Evolutionary conservation across 2,329 filamentous ascomycete genomes (phyloP).

Genomic region (Alternaria sp.): DNA sequence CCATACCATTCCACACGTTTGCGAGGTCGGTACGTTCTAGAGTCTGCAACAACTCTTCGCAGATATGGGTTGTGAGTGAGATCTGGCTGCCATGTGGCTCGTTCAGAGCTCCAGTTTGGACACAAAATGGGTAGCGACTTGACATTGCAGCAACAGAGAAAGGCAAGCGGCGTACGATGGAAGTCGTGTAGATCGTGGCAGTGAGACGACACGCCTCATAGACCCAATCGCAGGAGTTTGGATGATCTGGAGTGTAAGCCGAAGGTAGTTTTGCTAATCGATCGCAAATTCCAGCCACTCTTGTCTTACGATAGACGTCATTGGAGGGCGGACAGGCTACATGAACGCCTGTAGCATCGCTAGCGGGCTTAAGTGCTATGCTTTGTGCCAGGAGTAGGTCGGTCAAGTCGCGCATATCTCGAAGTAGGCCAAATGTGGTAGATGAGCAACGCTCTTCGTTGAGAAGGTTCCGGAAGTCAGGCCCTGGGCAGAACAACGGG

Average conservation of each 20-base stretch:
- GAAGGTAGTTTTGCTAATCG: conserved; percentile 28
- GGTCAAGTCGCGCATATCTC: conserved; percentile 43
- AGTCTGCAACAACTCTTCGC: conserved; percentile 29
- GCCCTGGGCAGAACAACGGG: conserved; percentile 39
- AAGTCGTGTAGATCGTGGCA: conserved; percentile 40
- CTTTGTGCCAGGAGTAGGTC: conserved; percentile 33
- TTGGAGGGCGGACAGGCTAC: background rate
- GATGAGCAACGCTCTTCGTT: conserved; percentile 29
- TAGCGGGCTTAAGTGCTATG: background rate
- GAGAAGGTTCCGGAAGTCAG: conserved; percentile 26
- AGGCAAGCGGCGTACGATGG: conserved; percentile 34
- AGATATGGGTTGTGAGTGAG: conserved; percentile 19
- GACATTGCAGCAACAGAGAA: conserved; percentile 40
- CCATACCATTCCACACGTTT: conserved; percentile 42
- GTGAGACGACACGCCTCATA: conserved; percentile 46
- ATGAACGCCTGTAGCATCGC: conserved; percentile 10
- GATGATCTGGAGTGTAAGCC: conserved; percentile 27
- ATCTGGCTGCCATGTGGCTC: background rate
- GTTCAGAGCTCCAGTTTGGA: background rate
- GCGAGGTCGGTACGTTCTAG: conserved; percentile 30
- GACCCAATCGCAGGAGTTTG: conserved; percentile 36
- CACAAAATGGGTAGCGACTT: conserved; percentile 15
- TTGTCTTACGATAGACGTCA: conserved; percentile 19
- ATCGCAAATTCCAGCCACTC: conserved; percentile 20
- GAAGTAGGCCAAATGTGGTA: conserved; percentile 31